phyloP scores from a whole-genome alignment of 2,329 filamentous ascomycete species.

The Bipolaris bicolor region DNA sequence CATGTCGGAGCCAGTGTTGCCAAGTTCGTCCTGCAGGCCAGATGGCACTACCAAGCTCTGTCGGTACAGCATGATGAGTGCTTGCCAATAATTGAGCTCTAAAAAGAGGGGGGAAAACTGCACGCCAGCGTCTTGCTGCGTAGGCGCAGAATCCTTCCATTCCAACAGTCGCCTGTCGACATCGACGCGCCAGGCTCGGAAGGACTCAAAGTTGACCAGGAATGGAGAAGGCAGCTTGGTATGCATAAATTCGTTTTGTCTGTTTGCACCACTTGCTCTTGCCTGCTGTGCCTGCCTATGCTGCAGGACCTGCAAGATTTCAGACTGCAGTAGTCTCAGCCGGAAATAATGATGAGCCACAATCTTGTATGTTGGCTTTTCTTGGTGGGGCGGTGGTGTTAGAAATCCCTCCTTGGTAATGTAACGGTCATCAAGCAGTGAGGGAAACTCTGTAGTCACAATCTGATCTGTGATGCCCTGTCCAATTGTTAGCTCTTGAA shows the following conservation, averaged over 20 bases:
- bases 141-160: constrained; percentile 86
- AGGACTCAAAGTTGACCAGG: constrained; percentile 80
- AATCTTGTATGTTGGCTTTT: constrained; percentile 82
- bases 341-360: constrained; percentile 93
- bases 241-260: constrained; percentile 74
- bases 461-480: constrained; percentile 86
- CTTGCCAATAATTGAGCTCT: constrained; percentile 97
- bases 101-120: constrained; percentile 88
- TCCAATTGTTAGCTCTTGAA: constrained; percentile 13
- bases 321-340: constrained; percentile 85
- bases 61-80: constrained; percentile 92
- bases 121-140: constrained; percentile 79
- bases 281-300: constrained; percentile 87
- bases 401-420: constrained; percentile 81
- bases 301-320: constrained; percentile 92
- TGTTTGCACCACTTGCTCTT: constrained; percentile 68
- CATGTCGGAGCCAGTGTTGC: constrained; percentile 62
- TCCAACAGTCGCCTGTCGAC: constrained; percentile 82
- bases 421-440: constrained; percentile 82
- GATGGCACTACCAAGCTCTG: constrained; percentile 87
- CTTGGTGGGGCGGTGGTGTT: constrained; percentile 62
- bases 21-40: constrained; percentile 79
- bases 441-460: constrained; percentile 94
- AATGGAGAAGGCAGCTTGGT: constrained; percentile 83
- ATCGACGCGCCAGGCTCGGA: constrained; percentile 85